Conservation (phyloP, 2,329 filamentous ascomycete genomes). For the Alternaria triticimaculans region DNA sequence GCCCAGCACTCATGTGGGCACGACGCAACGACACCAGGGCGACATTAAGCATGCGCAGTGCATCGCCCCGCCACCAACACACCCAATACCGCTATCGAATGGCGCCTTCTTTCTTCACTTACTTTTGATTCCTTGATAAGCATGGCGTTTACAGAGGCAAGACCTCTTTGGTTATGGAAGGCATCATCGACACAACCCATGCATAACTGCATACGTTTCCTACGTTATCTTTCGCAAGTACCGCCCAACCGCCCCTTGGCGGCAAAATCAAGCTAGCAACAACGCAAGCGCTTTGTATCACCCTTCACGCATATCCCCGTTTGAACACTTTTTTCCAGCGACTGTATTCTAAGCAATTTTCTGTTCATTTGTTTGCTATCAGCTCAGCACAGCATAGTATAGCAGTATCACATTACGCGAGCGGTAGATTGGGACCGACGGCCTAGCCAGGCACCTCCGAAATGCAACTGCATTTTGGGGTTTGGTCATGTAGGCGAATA, state of each 20-base stretch:
- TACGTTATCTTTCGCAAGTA: constrained; percentile 2
- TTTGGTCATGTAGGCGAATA: constrained; percentile 19
- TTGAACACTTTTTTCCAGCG: constrained; percentile 16
- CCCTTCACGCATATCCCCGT: constrained; percentile 24
- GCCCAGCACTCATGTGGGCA: constrained; percentile 19
- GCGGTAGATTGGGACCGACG: constrained; percentile 7
- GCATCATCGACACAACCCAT: constrained; percentile 10
- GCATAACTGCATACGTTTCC: constrained; percentile 11
- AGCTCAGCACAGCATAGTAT: constrained; percentile 13
- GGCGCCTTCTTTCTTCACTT: constrained; percentile 11
- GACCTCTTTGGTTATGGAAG: constrained; percentile 3
- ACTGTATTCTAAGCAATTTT: constrained; percentile 15
- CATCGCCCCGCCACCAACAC: constrained; percentile 6
- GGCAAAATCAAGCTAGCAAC: constrained; percentile 20
- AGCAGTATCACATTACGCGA: constrained; percentile 4
- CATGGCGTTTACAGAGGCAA: constrained; percentile 25
- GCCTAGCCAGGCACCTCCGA: constrained; percentile 8
- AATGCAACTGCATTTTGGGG: constrained; percentile 8
- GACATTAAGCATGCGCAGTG: constrained; percentile 18
- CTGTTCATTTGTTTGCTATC: constrained; percentile 20
- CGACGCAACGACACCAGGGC: constrained; percentile 31
- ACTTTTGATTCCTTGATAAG: constrained; percentile 20
- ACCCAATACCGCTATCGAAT: neutral
- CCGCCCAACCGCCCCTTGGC: constrained; percentile 19
- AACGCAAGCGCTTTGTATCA: constrained; percentile 35